phyloP scores from a whole-genome alignment of 2,329 filamentous ascomycete species.

The Didymella sp. region DNA sequence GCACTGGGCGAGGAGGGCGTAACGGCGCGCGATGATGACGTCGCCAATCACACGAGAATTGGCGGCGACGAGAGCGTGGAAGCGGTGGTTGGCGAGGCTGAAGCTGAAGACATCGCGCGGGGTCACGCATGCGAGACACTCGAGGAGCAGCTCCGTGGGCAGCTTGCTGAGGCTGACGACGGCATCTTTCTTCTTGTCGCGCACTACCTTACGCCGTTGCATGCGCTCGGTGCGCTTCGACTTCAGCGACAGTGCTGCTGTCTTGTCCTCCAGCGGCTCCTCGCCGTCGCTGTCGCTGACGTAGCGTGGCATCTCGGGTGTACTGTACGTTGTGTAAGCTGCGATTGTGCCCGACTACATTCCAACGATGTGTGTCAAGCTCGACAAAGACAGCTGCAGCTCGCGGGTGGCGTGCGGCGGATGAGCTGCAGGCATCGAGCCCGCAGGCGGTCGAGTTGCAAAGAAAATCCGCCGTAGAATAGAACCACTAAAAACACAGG shows the following conservation, averaged over 20 bases:
- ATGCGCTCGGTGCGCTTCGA: constrained; percentile 63
- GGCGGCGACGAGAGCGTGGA: constrained; percentile 54
- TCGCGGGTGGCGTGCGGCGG: background rate
- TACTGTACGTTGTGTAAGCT: background rate
- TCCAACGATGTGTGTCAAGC: background rate
- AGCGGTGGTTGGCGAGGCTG: constrained; percentile 52
- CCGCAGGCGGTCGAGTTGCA: too few species aligned
- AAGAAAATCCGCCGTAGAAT: too few species aligned
- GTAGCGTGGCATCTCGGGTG: constrained; percentile 32
- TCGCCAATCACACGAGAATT: constrained; percentile 56
- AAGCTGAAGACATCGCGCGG: constrained; percentile 62
- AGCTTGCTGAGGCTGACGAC: constrained; percentile 54
- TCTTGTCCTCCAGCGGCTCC: constrained; percentile 59
- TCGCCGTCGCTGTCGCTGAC: constrained; percentile 44
- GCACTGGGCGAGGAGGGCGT: constrained; percentile 59
- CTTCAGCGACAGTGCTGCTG: constrained; percentile 55
- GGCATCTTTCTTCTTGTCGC: constrained; percentile 41
- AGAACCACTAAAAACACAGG: too few species aligned
- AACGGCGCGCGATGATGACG: constrained; percentile 57
- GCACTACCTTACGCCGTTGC: constrained; percentile 49
- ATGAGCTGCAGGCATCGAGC: background rate
- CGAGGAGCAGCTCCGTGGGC: constrained; percentile 61
- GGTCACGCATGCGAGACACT: constrained; percentile 55
- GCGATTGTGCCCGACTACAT: background rate
- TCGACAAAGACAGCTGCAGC: background rate